Percentiles rank a stretch among this genome's conserved stretches.
phyloP scores from a whole-genome alignment of 371 early-diverging fungal species.

The Capillidium rhysosporum region DNA sequence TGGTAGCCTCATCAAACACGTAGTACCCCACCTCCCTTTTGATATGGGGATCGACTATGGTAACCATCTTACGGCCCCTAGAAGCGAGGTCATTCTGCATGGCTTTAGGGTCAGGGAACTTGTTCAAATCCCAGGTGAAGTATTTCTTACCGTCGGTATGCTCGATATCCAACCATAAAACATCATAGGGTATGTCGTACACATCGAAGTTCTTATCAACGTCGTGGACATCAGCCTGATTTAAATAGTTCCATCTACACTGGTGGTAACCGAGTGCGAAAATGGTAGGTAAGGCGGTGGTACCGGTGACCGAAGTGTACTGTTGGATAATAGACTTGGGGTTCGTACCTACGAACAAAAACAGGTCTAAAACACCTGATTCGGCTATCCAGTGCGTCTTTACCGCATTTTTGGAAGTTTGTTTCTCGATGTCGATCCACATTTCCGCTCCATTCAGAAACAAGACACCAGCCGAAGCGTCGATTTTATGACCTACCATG shows the following conservation, averaged over 20 bases:
- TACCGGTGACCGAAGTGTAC: constrained; percentile 59
- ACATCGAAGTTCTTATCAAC: constrained; percentile 66
- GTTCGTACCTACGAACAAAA: constrained; percentile 69
- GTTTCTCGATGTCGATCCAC: constrained; percentile 78
- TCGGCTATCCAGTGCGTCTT: constrained; percentile 89
- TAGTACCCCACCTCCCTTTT: constrained; percentile 58
- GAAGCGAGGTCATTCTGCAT: constrained; percentile 59
- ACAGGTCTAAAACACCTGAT: constrained; percentile 73
- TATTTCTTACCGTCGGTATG: constrained; percentile 81
- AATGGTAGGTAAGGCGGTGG: constrained; percentile 62
- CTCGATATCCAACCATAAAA: constrained; percentile 89
- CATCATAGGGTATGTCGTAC: constrained; percentile 78
- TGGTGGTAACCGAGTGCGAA: constrained; percentile 90
- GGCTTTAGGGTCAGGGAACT: constrained; percentile 70
- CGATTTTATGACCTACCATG: constrained; percentile 63
- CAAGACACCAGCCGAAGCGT: constrained; percentile 49
- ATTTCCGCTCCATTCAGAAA: constrained; percentile 92
- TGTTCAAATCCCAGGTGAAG: constrained; percentile 70
- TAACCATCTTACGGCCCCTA: constrained; percentile 77
- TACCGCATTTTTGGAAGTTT: neutral
- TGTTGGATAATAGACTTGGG: constrained; percentile 47
- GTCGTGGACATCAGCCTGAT: constrained; percentile 55
- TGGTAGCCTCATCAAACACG: constrained; percentile 56
- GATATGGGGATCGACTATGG: constrained; percentile 93
- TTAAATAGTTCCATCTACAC: constrained; percentile 85